Conservation (phyloP, 805 yeast genomes). For the Candida alai region DNA sequence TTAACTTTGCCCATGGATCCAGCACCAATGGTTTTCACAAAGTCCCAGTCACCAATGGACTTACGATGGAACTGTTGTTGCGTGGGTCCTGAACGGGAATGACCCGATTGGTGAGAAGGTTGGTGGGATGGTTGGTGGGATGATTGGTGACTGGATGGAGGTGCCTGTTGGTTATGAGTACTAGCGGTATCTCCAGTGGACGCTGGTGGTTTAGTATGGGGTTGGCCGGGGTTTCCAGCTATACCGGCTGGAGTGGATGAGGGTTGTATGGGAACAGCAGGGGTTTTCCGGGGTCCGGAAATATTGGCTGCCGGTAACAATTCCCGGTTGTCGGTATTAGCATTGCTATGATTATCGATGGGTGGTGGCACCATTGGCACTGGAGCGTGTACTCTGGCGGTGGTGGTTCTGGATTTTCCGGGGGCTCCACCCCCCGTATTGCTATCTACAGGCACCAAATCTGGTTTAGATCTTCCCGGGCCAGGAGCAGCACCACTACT, state of each 20-base stretch:
- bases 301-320: constrained; percentile 32
- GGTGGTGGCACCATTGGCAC: constrained; percentile 4
- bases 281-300: constrained; percentile 12
- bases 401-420: not conserved
- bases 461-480: constrained; percentile 16
- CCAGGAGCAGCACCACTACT: too few species aligned
- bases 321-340: constrained; percentile 17
- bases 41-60: constrained; percentile 95
- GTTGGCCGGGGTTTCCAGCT: not conserved
- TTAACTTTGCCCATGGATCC: constrained; percentile 99
- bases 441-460: constrained; percentile 4
- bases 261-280: constrained; percentile 6
- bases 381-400: constrained; percentile 4
- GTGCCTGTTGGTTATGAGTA: not conserved
- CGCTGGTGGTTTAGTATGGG: constrained; percentile 5
- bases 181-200: not conserved
- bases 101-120: constrained; percentile 8
- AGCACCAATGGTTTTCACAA: constrained; percentile 91
- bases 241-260: constrained; percentile 7
- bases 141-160: not conserved
- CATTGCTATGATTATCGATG: too few species aligned
- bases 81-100: constrained; percentile 9
- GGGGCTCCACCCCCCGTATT: not conserved
- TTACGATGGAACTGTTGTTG: constrained; percentile 69
- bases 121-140: constrained; percentile 3